Base-by-base conservation (phyloP, 768 basidiomycete genomes). In the Tylopilus intermedius region DNA sequence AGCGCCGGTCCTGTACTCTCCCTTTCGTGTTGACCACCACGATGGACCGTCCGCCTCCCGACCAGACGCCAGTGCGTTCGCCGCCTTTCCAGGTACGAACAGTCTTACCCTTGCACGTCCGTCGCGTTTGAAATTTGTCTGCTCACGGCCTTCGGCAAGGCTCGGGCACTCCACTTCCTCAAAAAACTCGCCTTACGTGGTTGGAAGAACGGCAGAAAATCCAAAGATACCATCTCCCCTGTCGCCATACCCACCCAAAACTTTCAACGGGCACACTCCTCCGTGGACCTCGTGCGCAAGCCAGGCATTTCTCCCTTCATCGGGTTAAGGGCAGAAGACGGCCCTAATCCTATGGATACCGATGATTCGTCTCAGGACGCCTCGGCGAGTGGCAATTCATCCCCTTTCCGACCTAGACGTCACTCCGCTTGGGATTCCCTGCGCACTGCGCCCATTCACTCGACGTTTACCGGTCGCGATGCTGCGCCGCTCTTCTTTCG, bases 131-230 rank as follows among this genome's bases (percentile, higher is more conserved):
- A 47, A 63, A 63, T 44, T 4, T 14, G 45, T 41, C 59, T 22
- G 26, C 49, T 45, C 21, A 47, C 42, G 29, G 9, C 48, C 26
- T 15, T 49, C 45, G 51, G 11, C 21, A 50, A 66, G 66, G 56
- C 56, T 53, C 73, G 72, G 47, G 72, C 51, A 66, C 64, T 68
- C 65, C 70, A 64, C 58, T 79, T 64, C 49, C 69, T 59, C 67
- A 78, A 59, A 70, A 75, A 59, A 62, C 71, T 62, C 44, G 64
- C 67, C 24, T 29, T 56, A 5, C 73, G 68, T 51, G 66, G 67
- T 32, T 70, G 76, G 32, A 58, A 67, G 38, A 59, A 63, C 41
- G 58, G 45, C 6, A 67, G 61, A 43, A 70, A 62, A 53, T 43
- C 63, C 15, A 67, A 59, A 54, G 64, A 70, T 58, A 56, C 61